These are phyloP conservation scores for Amylostereum areolatum DNA, from an alignment of 1,284 basidiomycete genomes.

Conservation along the genomic window DNA sequence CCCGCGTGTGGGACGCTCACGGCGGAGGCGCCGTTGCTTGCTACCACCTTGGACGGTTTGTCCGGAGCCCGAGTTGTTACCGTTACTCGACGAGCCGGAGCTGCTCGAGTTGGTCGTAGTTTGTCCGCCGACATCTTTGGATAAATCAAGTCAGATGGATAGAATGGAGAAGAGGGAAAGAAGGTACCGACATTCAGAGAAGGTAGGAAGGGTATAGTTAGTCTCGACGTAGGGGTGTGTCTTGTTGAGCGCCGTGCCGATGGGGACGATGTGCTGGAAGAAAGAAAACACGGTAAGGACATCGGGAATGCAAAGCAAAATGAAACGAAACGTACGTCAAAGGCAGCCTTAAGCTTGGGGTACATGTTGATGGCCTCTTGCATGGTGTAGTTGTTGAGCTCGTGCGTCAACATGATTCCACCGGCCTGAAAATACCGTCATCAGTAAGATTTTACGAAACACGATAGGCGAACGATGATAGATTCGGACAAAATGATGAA, in stretches of 20 bases:
- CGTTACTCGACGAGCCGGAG: neutral
- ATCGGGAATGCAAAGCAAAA: neutral
- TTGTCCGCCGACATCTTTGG: neutral
- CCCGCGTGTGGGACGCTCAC: neutral
- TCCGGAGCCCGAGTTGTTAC: neutral
- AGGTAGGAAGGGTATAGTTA: constrained; percentile 32
- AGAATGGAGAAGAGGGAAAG: neutral
- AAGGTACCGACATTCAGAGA: constrained; percentile 35
- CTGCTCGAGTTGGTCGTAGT: neutral
- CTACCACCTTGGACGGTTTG: no score
- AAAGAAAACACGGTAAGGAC: neutral
- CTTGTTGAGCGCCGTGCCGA: constrained; percentile 40
- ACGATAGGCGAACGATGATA: no score
- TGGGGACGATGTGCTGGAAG: constrained; percentile 37
- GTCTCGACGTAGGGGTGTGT: constrained; percentile 43
- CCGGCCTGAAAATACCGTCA: constrained; percentile 25
- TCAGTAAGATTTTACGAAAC: no score
- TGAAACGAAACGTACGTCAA: constrained; percentile 24
- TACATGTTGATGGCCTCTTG: constrained; percentile 37
- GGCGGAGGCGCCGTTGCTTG: neutral
- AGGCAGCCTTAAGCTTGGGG: constrained; percentile 31
- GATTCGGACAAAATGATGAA: neutral
- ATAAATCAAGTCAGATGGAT: neutral
- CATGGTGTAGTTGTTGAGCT: constrained; percentile 47
- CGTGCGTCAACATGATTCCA: constrained; percentile 44